A percentile compares a stretch with the other conserved stretches of the same genome.
phyloP scores from a whole-genome alignment of 306 rosid species.

The Nissolia schottii region DNA sequence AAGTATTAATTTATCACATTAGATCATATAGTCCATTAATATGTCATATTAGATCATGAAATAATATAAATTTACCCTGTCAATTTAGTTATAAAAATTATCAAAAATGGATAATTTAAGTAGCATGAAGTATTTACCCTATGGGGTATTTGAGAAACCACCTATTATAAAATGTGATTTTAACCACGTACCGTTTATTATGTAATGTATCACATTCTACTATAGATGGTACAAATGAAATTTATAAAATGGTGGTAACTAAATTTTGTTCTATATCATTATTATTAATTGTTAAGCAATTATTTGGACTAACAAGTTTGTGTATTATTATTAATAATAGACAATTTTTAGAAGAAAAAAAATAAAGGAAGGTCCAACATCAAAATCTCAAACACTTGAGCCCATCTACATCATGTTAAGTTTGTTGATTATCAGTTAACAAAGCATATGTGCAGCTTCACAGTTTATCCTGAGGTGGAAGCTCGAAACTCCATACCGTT shows the following conservation, averaged over 20 bases:
- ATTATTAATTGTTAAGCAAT: neutral
- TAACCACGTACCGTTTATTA: too few relatives aligned
- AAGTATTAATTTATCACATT: too few relatives aligned
- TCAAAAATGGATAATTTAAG: too few relatives aligned
- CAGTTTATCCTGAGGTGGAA: constrained; percentile 85
- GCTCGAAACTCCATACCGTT: constrained; percentile 73
- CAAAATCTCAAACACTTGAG: neutral
- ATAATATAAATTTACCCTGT: too few relatives aligned
- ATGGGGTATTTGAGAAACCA: too few relatives aligned
- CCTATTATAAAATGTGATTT: too few relatives aligned
- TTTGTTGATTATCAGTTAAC: constrained; percentile 17
- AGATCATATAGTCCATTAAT: too few relatives aligned
- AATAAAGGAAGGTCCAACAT: neutral
- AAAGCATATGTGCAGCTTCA: constrained; percentile 55
- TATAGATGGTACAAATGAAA: neutral
- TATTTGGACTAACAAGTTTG: neutral
- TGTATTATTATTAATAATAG: neutral
- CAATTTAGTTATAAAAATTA: too few relatives aligned
- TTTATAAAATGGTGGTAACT: neutral
- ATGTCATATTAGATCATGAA: too few relatives aligned
- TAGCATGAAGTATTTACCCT: too few relatives aligned
- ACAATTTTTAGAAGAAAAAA: neutral
- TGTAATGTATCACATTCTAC: neutral
- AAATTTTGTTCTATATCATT: too few relatives aligned
- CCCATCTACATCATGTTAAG: neutral